These are phyloP conservation scores for Saxophila tyrrhenica DNA, from an alignment of 495 filamentous ascomycete genomes.

Conservation along the genomic window DNA sequence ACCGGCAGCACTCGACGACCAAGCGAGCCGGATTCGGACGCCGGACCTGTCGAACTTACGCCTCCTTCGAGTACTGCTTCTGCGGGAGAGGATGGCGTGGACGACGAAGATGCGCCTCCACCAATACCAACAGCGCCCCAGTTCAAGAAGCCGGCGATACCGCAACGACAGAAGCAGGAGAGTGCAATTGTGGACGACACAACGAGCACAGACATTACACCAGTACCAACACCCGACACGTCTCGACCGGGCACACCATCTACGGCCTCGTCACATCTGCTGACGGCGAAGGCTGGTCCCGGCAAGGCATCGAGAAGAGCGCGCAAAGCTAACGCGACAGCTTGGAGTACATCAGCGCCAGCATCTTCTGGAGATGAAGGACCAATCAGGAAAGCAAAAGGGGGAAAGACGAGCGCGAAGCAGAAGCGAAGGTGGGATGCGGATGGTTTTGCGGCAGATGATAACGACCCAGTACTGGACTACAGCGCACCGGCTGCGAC, in stretches of 20 bases:
- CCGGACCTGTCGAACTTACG: conserved; percentile 25
- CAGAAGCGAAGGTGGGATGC: conserved; percentile 84
- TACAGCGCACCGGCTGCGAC: conserved; percentile 55
- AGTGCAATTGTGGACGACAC: conserved; percentile 22
- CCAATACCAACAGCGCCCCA: conserved; percentile 37
- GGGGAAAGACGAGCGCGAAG: conserved; percentile 38
- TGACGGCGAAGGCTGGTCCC: conserved; percentile 62
- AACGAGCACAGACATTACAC: conserved; percentile 50
- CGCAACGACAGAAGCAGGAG: not conserved
- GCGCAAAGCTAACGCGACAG: conserved; percentile 62
- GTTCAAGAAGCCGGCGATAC: conserved; percentile 15
- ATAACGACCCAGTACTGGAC: conserved; percentile 61
- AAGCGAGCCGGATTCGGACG: conserved; percentile 19
- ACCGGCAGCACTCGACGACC: conserved; percentile 16
- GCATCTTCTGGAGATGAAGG: conserved; percentile 77
- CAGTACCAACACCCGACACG: conserved; percentile 57
- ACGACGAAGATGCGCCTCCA: conserved; percentile 35
- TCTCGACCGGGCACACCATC: conserved; percentile 66
- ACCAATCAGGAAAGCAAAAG: conserved; percentile 40
- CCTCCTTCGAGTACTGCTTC: conserved; percentile 29
- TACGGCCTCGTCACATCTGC: conserved; percentile 44
- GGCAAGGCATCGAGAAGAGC: conserved; percentile 70
- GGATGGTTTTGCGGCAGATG: conserved; percentile 77
- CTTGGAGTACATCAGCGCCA: conserved; percentile 41
- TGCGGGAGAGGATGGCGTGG: conserved; percentile 18